Evolutionary conservation across 805 yeast species (phyloP), one percentile per base, ranked within the genome.

Genomic region (Candida montana): DNA sequence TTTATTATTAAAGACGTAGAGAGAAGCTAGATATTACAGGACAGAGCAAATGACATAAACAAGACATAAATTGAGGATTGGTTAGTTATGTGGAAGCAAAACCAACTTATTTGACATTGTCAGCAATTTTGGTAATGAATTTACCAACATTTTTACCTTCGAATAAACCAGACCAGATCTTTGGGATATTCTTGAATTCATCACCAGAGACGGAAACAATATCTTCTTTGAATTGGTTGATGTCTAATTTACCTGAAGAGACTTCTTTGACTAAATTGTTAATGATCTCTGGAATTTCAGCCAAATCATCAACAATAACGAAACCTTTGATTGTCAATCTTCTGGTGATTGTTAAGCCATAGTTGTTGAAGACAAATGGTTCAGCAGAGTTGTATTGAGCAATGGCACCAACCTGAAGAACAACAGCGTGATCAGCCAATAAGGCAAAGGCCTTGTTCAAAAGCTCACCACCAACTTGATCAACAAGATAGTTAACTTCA

Each of bases 341-440:
- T 55, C 69, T 75, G 32, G 68, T 62, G 47, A 78, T 67, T 31
- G 80, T 69, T 37, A 60, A 48, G 11, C 58, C 46, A 64, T 75
- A 74, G 40, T 61, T 65, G 28, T 59, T 58, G 51, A 75, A 66
- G 1, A 54, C 21, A 18, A 40, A 61, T 17, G 58, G 52, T 40
- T 64, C 62, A 8, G 52, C 52, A 12, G 50, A 44, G 53, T 78
- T 75, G 58, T 79, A 80, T 38, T 76, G 75, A 26, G 83, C 61
- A 46, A 81, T 77, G 13, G 80, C 69, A 47, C 87, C 87, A 62
- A 84, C 77, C 15, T 77, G 80, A 41, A 78, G 54, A 32, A 81
- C 61, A 28, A 57, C 62, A 33, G 76, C 79, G 31, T 53, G 56
- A 7, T 57, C 57, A 48, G 67, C 74, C 45, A 63, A 35, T 36